Percentiles rank a stretch among this genome's conserved stretches.
phyloP scores from a whole-genome alignment of 2,329 filamentous ascomycete genomes.

The Meredithiella fracta region DNA sequence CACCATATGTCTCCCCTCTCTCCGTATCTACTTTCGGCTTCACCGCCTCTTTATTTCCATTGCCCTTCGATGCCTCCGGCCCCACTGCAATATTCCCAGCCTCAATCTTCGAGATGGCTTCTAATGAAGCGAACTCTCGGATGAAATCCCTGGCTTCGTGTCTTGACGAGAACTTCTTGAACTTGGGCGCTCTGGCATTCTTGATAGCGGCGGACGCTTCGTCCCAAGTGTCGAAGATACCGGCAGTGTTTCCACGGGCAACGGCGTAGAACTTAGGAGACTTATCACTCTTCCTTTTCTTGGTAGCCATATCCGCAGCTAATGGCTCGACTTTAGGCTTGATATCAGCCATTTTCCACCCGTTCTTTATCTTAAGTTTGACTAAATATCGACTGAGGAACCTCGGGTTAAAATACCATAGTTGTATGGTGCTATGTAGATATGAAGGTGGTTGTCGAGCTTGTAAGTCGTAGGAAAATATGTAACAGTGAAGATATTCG shows the following conservation, averaged over 20 bases:
- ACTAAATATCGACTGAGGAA: too few relatives aligned
- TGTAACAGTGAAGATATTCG: too few relatives aligned
- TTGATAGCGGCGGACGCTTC: slow-evolving; percentile 57
- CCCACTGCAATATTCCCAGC: slow-evolving; percentile 3
- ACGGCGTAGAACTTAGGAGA: slow-evolving; percentile 39
- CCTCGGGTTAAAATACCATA: too few relatives aligned
- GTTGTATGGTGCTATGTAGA: too few relatives aligned
- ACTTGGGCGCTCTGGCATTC: slow-evolving; percentile 52
- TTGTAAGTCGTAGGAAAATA: too few relatives aligned
- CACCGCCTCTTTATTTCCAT: slow-evolving; percentile 16
- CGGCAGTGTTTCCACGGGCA: slow-evolving; percentile 39
- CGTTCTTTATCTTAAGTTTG: not conserved
- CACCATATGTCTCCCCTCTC: slow-evolving; percentile 14
- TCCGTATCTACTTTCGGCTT: slow-evolving; percentile 20
- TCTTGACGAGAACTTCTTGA: slow-evolving; percentile 51
- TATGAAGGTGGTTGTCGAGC: too few relatives aligned
- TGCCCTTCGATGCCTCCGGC: slow-evolving; percentile 20
- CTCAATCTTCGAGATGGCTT: slow-evolving; percentile 27
- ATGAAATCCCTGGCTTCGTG: slow-evolving; percentile 70
- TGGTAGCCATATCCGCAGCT: not conserved
- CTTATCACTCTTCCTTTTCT: not conserved
- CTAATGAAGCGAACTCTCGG: slow-evolving; percentile 27
- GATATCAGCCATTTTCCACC: not conserved
- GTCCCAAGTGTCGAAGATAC: slow-evolving; percentile 49
- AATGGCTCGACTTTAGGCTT: not conserved